Evolutionary conservation across 1,284 basidiomycete genomes (phyloP).

Genomic region (Spongiforma sp.): DNA sequence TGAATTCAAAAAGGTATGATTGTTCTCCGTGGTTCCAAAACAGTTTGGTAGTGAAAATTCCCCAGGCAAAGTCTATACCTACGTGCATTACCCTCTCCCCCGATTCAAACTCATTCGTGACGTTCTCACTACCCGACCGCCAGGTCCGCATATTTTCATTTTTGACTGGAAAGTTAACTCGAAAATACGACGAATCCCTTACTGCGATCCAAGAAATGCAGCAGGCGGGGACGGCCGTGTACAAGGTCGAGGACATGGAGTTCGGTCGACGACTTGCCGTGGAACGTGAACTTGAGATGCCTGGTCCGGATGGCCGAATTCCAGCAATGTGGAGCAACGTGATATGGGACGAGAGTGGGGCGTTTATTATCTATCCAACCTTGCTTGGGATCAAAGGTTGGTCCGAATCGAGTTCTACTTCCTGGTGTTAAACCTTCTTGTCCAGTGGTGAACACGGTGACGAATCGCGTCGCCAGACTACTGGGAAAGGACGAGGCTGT

Average conservation of each 20-base stretch:
- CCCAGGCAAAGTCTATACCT: conserved; percentile 87
- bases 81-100: conserved; percentile 93
- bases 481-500: conserved; percentile 96
- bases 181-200: conserved; percentile 96
- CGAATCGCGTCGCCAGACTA: conserved; percentile 90
- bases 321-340: conserved; percentile 83
- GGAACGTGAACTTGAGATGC: conserved; percentile 90
- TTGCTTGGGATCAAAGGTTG: conserved; percentile 94
- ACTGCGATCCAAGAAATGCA: conserved; percentile 96
- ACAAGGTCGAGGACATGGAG: conserved; percentile 98
- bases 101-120: conserved; percentile 86
- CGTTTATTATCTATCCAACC: conserved; percentile 93
- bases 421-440: conserved; percentile 1
- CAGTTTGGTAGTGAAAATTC: not conserved
- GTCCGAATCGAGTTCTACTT: not conserved
- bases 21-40: not conserved
- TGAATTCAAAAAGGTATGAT: conserved; percentile 93
- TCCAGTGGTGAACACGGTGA: conserved; percentile 91
- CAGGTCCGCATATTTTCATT: conserved; percentile 95
- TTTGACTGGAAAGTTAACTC: conserved; percentile 86
- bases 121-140: conserved; percentile 91
- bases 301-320: conserved; percentile 69
- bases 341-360: conserved; percentile 97
- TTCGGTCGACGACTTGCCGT: conserved; percentile 95
- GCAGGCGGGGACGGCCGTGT: conserved; percentile 89